These are phyloP conservation scores for Usnea hakonensis DNA, from an alignment of 495 filamentous ascomycete species.

Conservation along the genomic window DNA sequence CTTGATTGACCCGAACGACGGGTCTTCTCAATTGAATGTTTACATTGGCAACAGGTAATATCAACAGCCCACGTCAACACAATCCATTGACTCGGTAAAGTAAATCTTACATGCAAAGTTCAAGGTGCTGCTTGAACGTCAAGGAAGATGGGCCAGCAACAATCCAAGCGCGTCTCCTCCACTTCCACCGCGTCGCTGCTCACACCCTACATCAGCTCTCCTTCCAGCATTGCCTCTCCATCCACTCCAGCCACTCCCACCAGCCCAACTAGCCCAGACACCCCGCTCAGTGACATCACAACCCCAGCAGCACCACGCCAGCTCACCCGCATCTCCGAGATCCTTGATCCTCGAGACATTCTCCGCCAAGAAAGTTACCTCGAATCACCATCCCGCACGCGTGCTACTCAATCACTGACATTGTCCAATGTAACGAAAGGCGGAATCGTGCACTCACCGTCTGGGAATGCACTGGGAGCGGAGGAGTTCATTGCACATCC, in stretches of 20 bases:
- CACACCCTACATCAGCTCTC: not conserved
- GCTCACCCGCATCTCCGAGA: conserved; percentile 27
- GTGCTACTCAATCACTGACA: not conserved
- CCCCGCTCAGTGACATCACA: conserved; percentile 12
- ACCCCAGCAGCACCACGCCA: conserved; percentile 24
- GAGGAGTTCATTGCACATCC: conserved; percentile 24
- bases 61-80: not conserved
- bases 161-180: conserved; percentile 11
- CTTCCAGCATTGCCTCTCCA: not conserved
- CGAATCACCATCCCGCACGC: not conserved
- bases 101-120: not conserved
- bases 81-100: not conserved
- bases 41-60: not conserved
- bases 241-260: conserved; percentile 2
- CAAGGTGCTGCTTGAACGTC: not conserved
- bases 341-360: conserved; percentile 31
- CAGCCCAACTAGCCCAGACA: not conserved
- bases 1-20: not conserved
- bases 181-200: conserved; percentile 7
- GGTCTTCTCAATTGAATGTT: not conserved
- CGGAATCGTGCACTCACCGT: conserved; percentile 25
- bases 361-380: conserved; percentile 9
- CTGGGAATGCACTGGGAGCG: conserved; percentile 24
- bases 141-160: conserved; percentile 7
- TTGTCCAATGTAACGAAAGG: not conserved